Base-by-base conservation (phyloP, 73 alveolate species). In the Paramecium tetraurelia region DNA sequence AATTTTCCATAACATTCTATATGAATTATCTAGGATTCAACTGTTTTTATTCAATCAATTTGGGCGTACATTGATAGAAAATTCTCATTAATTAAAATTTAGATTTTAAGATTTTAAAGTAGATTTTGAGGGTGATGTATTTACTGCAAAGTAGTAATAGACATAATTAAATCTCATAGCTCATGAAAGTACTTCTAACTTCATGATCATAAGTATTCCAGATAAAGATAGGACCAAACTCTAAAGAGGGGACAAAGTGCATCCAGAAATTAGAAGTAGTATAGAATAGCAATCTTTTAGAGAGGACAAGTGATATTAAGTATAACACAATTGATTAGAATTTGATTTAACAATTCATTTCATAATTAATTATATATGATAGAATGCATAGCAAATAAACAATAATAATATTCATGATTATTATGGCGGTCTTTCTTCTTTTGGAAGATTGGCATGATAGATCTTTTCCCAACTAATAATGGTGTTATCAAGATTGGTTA, bases 381-480 rank as follows among this genome's bases (percentile, higher is more conserved):
- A 53, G 69, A 53, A 53, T 53, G 35, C 69, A 18, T 53, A 18
- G 21, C 33, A 53, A 53, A 53, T 53, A 53, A 53, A 53, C 69
- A 53, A 53, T 53, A 53, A 53, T 53, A 18, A 12, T 53, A 4
- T 53, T 53, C 69, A 53, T 53, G 69, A 18, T 53, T 53, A 53
- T 53, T 53, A 53, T 18, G 69, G 33, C 8, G 14, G 69, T 40
- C 48, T 14, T 44, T 80, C 90, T 80, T 44, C 90, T 46, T 40
- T 43, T 43, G 90, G 90, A 31, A 44, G 72, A 48, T 80, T 80
- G 50, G 75, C 76, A 48, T 80, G 90, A 41, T 80, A 44, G 8
- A 80, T 80, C 90, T 44, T 80, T 43, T 80, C 90, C 90, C 90
- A 80, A 48, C 75, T 80, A 24, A 80, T 44, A 27, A 80, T 80